Conservation (phyloP, 176 grass and related monocot genomes). For the Ensete glaucum region DNA sequence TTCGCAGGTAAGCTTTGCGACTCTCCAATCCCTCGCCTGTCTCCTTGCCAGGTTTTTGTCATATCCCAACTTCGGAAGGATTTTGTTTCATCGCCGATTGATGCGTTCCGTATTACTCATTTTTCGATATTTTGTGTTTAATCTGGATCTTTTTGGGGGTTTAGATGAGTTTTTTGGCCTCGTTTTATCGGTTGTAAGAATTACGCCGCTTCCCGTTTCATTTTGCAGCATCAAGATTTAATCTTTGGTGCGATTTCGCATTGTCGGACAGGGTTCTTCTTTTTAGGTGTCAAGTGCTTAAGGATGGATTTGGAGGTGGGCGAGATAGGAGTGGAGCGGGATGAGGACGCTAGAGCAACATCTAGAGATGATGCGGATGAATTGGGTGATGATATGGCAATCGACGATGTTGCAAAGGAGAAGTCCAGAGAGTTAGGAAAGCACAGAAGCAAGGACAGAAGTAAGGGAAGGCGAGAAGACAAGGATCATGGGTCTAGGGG, state of each 20-base stretch:
- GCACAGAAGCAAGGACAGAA: conserved; percentile 12
- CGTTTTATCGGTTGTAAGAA: no score
- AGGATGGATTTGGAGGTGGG: conserved; percentile 13
- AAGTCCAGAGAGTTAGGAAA: conserved; percentile 12
- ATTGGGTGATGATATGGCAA: conserved; percentile 6
- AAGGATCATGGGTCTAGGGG: conserved; percentile 1
- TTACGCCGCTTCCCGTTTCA: neutral
- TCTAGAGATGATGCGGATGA: neutral
- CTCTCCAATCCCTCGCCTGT: no score
- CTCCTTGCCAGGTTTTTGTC: no score
- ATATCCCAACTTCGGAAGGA: no score
- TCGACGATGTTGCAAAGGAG: conserved; percentile 3
- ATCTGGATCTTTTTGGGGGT: neutral
- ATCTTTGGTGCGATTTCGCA: neutral
- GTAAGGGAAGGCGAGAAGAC: conserved; percentile 3
- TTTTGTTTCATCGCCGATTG: no score
- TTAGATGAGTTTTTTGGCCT: no score
- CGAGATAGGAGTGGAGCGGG: conserved; percentile 9
- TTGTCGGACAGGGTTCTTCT: neutral
- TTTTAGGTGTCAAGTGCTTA: neutral
- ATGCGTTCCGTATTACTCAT: no score
- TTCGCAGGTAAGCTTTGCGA: no score
- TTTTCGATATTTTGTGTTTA: no score
- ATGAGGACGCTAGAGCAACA: conserved; percentile 2
- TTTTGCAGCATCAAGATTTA: conserved; percentile 4